phyloP scores from a whole-genome alignment of 1,284 basidiomycete species.

The Ustilago nuda region DNA sequence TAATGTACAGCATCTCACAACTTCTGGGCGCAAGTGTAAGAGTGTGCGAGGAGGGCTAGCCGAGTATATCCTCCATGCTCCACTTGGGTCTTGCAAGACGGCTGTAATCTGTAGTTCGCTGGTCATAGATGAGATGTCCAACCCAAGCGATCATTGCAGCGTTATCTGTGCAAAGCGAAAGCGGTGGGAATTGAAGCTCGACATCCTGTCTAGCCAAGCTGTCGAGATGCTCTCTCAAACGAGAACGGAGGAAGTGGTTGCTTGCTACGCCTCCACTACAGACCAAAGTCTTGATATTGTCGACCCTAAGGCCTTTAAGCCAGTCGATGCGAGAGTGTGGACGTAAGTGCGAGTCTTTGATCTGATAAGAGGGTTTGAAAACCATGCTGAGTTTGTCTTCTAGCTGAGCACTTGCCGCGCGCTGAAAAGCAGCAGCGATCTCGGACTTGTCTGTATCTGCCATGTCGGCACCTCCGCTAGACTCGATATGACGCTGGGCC shows the following conservation, averaged over 20 bases:
- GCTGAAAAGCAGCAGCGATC: conserved; percentile 59
- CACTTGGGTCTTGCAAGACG: conserved; percentile 58
- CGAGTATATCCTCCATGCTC: conserved; percentile 59
- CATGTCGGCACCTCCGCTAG: conserved; percentile 3
- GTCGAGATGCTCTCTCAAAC: conserved; percentile 42
- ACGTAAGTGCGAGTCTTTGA: conserved; percentile 8
- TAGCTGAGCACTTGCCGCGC: conserved; percentile 61
- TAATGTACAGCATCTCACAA: conserved; percentile 9
- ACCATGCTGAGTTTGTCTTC: conserved; percentile 59
- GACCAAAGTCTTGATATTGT: conserved; percentile 53
- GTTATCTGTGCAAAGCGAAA: conserved; percentile 64
- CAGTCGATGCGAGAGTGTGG: conserved; percentile 29
- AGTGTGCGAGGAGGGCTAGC: background rate
- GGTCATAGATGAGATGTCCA: conserved; percentile 51
- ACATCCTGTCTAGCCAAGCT: conserved; percentile 40
- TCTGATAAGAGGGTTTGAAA: conserved; percentile 17
- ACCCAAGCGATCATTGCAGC: conserved; percentile 68
- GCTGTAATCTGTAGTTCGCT: conserved; percentile 46
- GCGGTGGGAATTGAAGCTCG: conserved; percentile 59
- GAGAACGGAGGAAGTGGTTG: conserved; percentile 54
- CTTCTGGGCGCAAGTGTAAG: background rate
- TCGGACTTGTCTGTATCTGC: conserved; percentile 1
- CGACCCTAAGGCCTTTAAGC: background rate
- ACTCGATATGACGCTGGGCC: conserved; percentile 39
- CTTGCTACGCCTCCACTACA: conserved; percentile 66